Conservation (phyloP, 1,284 basidiomycete genomes). For the Stereum hirsutum region DNA sequence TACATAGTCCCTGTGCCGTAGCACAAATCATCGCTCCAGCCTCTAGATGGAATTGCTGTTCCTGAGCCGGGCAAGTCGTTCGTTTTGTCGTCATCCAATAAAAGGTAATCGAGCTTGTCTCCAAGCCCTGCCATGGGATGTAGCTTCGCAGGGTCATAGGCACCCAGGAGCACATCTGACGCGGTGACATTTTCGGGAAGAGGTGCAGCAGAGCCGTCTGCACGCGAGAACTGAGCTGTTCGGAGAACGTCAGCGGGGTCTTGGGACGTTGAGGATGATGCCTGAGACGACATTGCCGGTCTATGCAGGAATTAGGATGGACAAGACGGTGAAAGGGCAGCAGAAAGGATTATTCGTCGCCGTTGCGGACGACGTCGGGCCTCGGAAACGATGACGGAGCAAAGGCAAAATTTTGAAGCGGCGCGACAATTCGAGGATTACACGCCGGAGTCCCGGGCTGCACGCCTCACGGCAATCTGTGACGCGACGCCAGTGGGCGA, state of each 20-base stretch:
- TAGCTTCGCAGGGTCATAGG: slow-evolving; percentile 83
- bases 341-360: slow-evolving; percentile 3
- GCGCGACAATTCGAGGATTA: slow-evolving; percentile 8
- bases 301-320: background rate
- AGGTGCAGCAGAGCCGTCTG: slow-evolving; percentile 26
- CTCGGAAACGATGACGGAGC: background rate
- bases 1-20: slow-evolving; percentile 99
- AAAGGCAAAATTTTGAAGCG: slow-evolving; percentile 6
- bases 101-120: slow-evolving; percentile 86
- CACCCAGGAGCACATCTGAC: slow-evolving; percentile 72
- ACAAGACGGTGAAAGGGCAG: background rate
- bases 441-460: slow-evolving; percentile 3
- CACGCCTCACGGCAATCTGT: too few relatives aligned
- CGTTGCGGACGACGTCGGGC: background rate
- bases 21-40: slow-evolving; percentile 99
- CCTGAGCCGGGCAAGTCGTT: slow-evolving; percentile 78
- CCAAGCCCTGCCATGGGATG: slow-evolving; percentile 87
- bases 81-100: slow-evolving; percentile 90
- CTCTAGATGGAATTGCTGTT: slow-evolving; percentile 86
- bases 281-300: slow-evolving; percentile 10
- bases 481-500: too few relatives aligned
- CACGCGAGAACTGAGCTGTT: slow-evolving; percentile 43
- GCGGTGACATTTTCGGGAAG: slow-evolving; percentile 61
- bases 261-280: slow-evolving; percentile 20
- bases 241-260: slow-evolving; percentile 42